Evolutionary conservation across 75 land plant genomes (phyloP), one percentile per base, ranked within the genome.

Genomic region (Ceratopteris richardii): DNA sequence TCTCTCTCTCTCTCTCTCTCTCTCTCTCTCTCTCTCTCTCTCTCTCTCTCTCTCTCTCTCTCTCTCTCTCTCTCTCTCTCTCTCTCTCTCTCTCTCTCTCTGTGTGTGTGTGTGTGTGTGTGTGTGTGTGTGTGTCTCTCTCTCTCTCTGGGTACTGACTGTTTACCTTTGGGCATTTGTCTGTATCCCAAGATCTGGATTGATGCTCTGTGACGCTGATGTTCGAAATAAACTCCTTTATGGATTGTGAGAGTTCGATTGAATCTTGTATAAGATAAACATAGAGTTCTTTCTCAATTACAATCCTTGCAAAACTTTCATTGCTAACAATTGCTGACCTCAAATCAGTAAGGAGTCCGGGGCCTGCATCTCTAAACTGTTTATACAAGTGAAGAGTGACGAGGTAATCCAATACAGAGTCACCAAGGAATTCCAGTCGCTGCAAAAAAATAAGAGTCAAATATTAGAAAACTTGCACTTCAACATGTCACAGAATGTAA

Each of bases 381-480:
- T 83, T 74, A 71, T 71, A 95, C 6, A 90, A 72, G 67, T 87
- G 85, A 12, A 70, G 73, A 0, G 91, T 86, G 39, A 95, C 87
- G 24, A 91, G 61, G 54, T 79, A 90, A 51, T 95, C 97, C 64
- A 95, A 51, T 4, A 80, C 92, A 63, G 99, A 88, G 79, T 95
- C 99, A 28, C 99, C 99, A 41, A 95, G 85, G 60, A 90, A 95
- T 69, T 95, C 99, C 65, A 95, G 59, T 21, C 97, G 74, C 99
- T 95, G 88, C 12, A 48, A 19, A 67, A 40, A 54, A 12, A 44
- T 31, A 60, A 33, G 31, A 30, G 1, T 16, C 17, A 19, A n/a
- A 60, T 26, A 65, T 22, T 33, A 36, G 29, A 7, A 28, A 10
- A 51, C n/a, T n/a, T n/a, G n/a, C n/a, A n/a, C n/a, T n/a, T n/a